phyloP scores from a whole-genome alignment of 331 rosid genomes.

The Pyracantha coccinea region DNA sequence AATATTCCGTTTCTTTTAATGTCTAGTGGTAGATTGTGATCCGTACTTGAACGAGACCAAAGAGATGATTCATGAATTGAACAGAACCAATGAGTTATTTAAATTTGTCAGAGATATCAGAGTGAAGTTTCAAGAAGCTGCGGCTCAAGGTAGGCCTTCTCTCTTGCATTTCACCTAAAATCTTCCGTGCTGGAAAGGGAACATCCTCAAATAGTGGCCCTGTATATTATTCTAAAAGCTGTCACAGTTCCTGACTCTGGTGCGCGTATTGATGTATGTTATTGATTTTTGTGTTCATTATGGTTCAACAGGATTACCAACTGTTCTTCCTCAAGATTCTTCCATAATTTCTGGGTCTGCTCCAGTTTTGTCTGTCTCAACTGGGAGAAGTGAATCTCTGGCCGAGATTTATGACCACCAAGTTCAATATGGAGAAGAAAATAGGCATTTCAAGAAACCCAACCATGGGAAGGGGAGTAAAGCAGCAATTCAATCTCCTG shows the following conservation, averaged over 20 bases:
- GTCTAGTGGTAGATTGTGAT: conserved; percentile 67
- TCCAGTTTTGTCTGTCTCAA: conserved; percentile 47
- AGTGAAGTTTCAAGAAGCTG: conserved; percentile 63
- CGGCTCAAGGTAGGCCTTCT: conserved; percentile 44
- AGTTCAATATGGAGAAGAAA: conserved; percentile 26
- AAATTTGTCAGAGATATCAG: conserved; percentile 80
- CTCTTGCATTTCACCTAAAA: not conserved
- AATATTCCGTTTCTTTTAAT: not conserved
- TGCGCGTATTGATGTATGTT: not conserved
- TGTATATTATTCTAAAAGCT: not conserved
- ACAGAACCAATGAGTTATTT: conserved; percentile 74
- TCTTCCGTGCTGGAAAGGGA: conserved; percentile 16
- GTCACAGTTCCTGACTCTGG: not conserved
- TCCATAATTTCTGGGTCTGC: conserved; percentile 51
- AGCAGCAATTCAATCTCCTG: conserved; percentile 32
- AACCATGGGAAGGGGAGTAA: conserved; percentile 26
- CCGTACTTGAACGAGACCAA: conserved; percentile 46
- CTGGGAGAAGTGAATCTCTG: conserved; percentile 47
- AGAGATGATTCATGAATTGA: conserved; percentile 59
- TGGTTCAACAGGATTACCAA: conserved; percentile 31
- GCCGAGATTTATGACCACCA: conserved; percentile 27
- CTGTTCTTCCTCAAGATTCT: conserved; percentile 44
- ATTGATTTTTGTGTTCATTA: not conserved
- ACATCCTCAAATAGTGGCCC: not conserved
- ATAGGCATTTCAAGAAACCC: conserved; percentile 26